phyloP scores from a whole-genome alignment of 192 early-diverging fungal species.

The Linnemannia schmuckeri region DNA sequence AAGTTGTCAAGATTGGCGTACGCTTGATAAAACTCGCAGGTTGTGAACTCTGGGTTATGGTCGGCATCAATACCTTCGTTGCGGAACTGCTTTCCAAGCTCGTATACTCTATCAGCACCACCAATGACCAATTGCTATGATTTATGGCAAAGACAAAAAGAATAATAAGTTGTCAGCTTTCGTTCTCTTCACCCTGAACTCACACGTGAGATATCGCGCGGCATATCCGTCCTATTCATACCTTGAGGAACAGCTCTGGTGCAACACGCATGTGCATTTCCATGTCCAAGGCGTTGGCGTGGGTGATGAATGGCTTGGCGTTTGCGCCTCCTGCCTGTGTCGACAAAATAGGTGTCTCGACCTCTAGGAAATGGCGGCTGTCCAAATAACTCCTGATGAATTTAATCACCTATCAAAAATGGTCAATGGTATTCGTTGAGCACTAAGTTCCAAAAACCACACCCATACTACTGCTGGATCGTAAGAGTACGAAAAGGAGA shows the following conservation, averaged over 20 bases:
- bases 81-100: slow-evolving; percentile 92
- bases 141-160: not conserved
- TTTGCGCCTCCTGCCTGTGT: slow-evolving; percentile 83
- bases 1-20: slow-evolving; percentile 78
- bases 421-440: not conserved
- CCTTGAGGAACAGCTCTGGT: slow-evolving; percentile 89
- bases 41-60: slow-evolving; percentile 94
- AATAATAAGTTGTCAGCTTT: not conserved
- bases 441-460: not conserved
- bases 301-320: slow-evolving; percentile 83
- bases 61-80: slow-evolving; percentile 92
- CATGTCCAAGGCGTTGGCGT: slow-evolving; percentile 73
- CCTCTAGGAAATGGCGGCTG: slow-evolving; percentile 78
- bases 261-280: slow-evolving; percentile 85
- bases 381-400: slow-evolving; percentile 77
- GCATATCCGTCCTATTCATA: slow-evolving; percentile 17
- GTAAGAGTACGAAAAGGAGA: not conserved
- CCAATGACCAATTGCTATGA: slow-evolving; percentile 85
- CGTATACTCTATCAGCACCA: slow-evolving; percentile 86
- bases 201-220: not conserved
- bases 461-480: too few species aligned
- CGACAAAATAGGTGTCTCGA: slow-evolving; percentile 87
- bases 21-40: slow-evolving; percentile 90
- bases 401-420: slow-evolving; percentile 61
- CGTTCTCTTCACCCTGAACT: not conserved